Conservation (phyloP, 2,329 filamentous ascomycete genomes). For the Penicillium verrucosum region DNA sequence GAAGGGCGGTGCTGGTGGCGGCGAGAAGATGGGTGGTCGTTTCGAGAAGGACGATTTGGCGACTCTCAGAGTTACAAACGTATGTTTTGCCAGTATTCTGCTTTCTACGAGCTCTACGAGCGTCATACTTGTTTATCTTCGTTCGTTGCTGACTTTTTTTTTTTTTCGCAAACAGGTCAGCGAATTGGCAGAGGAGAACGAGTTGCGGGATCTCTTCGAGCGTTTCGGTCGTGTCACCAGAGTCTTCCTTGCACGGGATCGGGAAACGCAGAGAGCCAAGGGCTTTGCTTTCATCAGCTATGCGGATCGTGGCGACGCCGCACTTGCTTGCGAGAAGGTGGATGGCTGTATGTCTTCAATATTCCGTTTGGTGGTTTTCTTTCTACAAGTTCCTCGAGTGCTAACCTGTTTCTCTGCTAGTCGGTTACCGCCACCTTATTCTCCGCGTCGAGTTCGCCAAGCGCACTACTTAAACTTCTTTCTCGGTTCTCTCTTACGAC, state of each 20-base stretch:
- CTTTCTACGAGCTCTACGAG: neutral
- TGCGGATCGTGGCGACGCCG: constrained; percentile 82
- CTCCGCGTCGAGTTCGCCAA: constrained; percentile 54
- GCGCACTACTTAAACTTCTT: constrained; percentile 39
- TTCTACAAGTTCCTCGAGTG: neutral
- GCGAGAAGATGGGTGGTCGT: constrained; percentile 88
- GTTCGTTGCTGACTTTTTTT: constrained; percentile 9
- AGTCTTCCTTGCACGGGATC: constrained; percentile 96
- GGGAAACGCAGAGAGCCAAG: constrained; percentile 93
- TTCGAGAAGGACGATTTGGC: constrained; percentile 96
- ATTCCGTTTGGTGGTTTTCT: neutral
- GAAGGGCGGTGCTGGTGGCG: constrained; percentile 56
- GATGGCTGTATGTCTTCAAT: constrained; percentile 68
- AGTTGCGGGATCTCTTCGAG: constrained; percentile 97
- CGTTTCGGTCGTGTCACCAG: constrained; percentile 93
- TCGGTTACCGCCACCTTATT: constrained; percentile 53
- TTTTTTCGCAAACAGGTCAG: constrained; percentile 62
- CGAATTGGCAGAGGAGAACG: constrained; percentile 93
- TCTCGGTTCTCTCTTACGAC: constrained; percentile 30
- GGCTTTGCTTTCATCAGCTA: constrained; percentile 99
- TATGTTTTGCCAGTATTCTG: constrained; percentile 50
- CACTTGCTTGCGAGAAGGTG: constrained; percentile 94
- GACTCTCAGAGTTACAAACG: constrained; percentile 95
- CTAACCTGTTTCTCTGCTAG: constrained; percentile 33
- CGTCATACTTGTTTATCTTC: neutral